Evolutionary conservation across 306 rosid species (phyloP).

Genomic region (Senna tora): DNA sequence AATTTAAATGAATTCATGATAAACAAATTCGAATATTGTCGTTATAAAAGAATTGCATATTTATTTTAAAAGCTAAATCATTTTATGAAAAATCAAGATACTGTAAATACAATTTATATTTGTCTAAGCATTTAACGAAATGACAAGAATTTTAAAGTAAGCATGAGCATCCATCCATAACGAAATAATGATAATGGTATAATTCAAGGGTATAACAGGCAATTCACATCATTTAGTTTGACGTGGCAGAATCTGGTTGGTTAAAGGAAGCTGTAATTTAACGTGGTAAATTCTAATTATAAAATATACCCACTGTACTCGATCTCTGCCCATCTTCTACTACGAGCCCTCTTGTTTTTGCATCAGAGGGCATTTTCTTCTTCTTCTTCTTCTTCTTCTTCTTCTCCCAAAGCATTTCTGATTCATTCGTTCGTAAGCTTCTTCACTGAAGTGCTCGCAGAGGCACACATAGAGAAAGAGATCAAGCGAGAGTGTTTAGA

Average conservation of each 20-base stretch:
- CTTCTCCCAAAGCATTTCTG: background rate
- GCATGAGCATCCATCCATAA: too few species aligned
- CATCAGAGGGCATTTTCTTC: slow-evolving; percentile 28
- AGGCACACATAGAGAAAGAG: slow-evolving; percentile 26
- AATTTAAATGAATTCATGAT: too few species aligned
- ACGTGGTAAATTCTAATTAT: background rate
- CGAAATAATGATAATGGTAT: too few species aligned
- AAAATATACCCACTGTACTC: background rate
- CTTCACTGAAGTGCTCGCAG: slow-evolving; percentile 37
- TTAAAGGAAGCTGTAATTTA: background rate
- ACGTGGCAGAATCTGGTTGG: background rate
- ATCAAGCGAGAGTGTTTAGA: slow-evolving; percentile 9
- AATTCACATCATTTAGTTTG: background rate
- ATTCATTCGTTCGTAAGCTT: slow-evolving; percentile 15
- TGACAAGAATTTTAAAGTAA: background rate
- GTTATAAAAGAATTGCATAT: too few species aligned
- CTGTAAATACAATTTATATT: too few species aligned
- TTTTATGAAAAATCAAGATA: too few species aligned
- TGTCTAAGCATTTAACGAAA: too few species aligned
- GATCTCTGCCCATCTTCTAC: background rate
- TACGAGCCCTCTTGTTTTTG: slow-evolving; percentile 6
- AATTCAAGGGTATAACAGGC: background rate
- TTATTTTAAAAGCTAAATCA: too few species aligned
- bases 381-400: slow-evolving; percentile 11
- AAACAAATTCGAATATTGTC: too few species aligned